A percentile compares a stretch with the other conserved stretches of the same genome.
Evolutionary conservation across 2,329 filamentous ascomycete species (phyloP).

Genomic region (Venturia oleaginea): DNA sequence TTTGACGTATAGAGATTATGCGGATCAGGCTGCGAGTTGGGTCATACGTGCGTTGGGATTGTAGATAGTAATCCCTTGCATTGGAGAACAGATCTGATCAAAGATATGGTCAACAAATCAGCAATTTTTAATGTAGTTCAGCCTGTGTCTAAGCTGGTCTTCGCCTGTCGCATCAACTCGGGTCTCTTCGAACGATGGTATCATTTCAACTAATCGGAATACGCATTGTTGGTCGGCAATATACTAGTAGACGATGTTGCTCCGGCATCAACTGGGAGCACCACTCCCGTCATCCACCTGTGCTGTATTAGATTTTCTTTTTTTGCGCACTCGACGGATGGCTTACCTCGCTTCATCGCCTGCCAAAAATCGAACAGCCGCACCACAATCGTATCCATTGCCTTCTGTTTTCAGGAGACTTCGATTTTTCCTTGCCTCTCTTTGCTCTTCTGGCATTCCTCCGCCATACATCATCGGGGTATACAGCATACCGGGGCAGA

Average conservation of each 20-base stretch:
- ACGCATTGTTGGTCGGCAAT: neutral
- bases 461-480: slow-evolving; percentile 46
- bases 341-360: slow-evolving; percentile 45
- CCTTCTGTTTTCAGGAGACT: slow-evolving; percentile 46
- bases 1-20: slow-evolving; percentile 11
- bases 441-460: slow-evolving; percentile 42
- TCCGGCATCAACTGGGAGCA: too few species aligned
- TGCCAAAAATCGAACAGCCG: slow-evolving; percentile 43
- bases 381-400: slow-evolving; percentile 45
- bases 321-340: slow-evolving; percentile 29
- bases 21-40: slow-evolving; percentile 9
- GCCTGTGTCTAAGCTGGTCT: too few species aligned
- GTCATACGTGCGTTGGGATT: slow-evolving; percentile 1
- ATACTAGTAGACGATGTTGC: slow-evolving; percentile 16
- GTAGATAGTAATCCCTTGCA: neutral
- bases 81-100: too few species aligned
- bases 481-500: slow-evolving; percentile 47
- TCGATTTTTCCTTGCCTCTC: slow-evolving; percentile 40
- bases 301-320: neutral
- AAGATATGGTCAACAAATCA: too few species aligned
- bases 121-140: too few species aligned
- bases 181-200: too few species aligned
- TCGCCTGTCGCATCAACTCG: too few species aligned
- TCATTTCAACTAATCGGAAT: neutral
- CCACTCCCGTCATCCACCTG: slow-evolving; percentile 15